phyloP scores from a whole-genome alignment of 108 stramenopile species.

The Cylindrotheca closterium region DNA sequence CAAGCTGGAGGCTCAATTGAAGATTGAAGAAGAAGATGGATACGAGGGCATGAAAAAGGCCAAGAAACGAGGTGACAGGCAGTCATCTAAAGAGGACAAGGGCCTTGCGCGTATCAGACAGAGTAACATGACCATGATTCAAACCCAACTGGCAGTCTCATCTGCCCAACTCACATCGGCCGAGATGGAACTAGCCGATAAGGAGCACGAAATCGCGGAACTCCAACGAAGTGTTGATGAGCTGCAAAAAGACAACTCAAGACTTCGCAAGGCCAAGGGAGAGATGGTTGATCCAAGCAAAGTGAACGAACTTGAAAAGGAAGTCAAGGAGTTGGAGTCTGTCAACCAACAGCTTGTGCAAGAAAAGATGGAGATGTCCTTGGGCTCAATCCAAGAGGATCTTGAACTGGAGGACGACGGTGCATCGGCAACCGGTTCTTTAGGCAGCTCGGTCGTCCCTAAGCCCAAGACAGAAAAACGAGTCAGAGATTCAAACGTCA shows the following conservation, averaged over 20 bases:
- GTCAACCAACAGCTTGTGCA: neutral
- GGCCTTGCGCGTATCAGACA: neutral
- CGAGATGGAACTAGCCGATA: neutral
- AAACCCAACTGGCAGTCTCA: neutral
- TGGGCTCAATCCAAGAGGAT: neutral
- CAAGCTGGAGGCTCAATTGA: neutral
- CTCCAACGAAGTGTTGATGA: neutral
- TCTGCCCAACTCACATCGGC: neutral
- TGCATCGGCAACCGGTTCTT: too few species aligned
- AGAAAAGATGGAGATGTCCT: neutral
- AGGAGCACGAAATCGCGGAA: neutral
- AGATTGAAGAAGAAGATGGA: neutral
- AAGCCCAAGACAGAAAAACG: neutral
- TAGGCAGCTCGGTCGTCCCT: too few species aligned
- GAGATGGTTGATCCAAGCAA: neutral
- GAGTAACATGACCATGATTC: neutral
- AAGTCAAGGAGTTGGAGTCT: neutral
- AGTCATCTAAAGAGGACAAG: too few species aligned
- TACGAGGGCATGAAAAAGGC: neutral
- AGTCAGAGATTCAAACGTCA: neutral
- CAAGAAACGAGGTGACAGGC: neutral
- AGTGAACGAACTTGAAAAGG: neutral
- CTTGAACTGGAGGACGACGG: neutral
- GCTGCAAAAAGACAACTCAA: neutral
- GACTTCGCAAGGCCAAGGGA: neutral